phyloP scores from a whole-genome alignment of 805 yeast species.

The Zygosaccharomyces pseudorouxii region DNA sequence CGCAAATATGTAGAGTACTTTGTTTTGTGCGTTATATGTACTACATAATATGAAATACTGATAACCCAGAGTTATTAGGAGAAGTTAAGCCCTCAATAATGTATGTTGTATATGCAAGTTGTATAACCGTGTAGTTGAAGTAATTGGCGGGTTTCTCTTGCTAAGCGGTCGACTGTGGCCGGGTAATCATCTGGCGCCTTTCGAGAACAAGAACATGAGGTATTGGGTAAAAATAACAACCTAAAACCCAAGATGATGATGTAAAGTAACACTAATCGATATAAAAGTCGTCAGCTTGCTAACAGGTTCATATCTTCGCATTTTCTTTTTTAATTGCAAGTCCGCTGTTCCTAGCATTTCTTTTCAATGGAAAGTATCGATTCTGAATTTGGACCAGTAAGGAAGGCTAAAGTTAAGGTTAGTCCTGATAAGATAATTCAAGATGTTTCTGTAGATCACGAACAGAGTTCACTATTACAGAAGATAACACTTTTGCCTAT shows the following conservation, averaged over 20 bases:
- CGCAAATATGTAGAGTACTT: constrained; percentile 4
- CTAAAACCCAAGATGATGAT: too few species aligned
- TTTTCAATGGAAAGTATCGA: constrained; percentile 14
- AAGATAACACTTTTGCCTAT: constrained; percentile 21
- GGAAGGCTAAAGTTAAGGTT: constrained; percentile 24
- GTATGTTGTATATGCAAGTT: not conserved
- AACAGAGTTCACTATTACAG: constrained; percentile 14
- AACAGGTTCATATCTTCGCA: too few species aligned
- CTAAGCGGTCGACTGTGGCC: not conserved
- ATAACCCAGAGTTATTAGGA: not conserved
- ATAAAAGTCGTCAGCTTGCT: too few species aligned
- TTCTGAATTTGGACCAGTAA: constrained; percentile 28
- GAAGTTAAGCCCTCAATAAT: not conserved
- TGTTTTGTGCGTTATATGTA: constrained; percentile 5
- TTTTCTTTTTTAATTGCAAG: too few species aligned
- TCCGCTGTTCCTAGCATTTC: not conserved
- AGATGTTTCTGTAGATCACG: constrained; percentile 24
- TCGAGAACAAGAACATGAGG: not conserved
- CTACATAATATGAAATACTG: constrained; percentile 3
- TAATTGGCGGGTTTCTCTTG: not conserved
- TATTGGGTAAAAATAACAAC: not conserved
- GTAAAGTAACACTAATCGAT: too few species aligned
- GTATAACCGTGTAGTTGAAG: not conserved
- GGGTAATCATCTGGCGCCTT: not conserved
- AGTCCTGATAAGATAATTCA: constrained; percentile 23